Conservation (phyloP, 352 stramenopile genomes). For the Globisporangium iwayamae region DNA sequence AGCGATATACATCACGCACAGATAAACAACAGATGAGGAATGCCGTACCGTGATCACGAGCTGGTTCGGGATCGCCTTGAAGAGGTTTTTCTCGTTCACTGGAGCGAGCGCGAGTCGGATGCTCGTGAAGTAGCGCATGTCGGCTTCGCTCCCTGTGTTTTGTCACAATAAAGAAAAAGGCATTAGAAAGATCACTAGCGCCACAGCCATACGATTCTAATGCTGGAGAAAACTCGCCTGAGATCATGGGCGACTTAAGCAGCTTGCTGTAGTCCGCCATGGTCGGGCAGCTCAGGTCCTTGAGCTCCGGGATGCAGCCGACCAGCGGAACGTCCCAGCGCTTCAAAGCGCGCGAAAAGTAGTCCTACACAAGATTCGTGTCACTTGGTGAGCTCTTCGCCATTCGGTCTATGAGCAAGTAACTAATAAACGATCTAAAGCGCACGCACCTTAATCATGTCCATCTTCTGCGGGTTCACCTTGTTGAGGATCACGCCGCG, state of each 20-base stretch:
- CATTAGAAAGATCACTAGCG: not conserved
- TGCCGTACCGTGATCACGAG: constrained; percentile 75
- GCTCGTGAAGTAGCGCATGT: constrained; percentile 82
- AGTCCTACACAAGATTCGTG: constrained; percentile 42
- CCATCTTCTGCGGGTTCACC: constrained; percentile 85
- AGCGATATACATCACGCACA: not conserved
- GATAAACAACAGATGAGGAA: not conserved
- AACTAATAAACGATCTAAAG: too few species aligned
- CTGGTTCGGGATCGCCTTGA: constrained; percentile 85
- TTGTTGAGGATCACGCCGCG: constrained; percentile 87
- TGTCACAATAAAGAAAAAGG: not conserved
- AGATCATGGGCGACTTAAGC: constrained; percentile 78
- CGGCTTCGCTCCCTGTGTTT: constrained; percentile 48
- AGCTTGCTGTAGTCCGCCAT: constrained; percentile 88
- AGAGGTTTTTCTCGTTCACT: constrained; percentile 71
- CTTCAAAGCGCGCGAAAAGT: constrained; percentile 88
- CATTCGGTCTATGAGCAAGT: too few species aligned
- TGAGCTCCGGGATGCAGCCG: constrained; percentile 84
- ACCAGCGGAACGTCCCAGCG: constrained; percentile 87
- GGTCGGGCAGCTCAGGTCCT: constrained; percentile 77
- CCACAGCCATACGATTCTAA: not conserved
- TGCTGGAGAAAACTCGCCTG: constrained; percentile 26
- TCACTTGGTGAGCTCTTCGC: not conserved
- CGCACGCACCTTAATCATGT: constrained; percentile 80
- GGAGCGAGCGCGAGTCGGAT: constrained; percentile 76